phyloP scores from a whole-genome alignment of 1,139 yeast genomes.

The Geotrichum candidum region DNA sequence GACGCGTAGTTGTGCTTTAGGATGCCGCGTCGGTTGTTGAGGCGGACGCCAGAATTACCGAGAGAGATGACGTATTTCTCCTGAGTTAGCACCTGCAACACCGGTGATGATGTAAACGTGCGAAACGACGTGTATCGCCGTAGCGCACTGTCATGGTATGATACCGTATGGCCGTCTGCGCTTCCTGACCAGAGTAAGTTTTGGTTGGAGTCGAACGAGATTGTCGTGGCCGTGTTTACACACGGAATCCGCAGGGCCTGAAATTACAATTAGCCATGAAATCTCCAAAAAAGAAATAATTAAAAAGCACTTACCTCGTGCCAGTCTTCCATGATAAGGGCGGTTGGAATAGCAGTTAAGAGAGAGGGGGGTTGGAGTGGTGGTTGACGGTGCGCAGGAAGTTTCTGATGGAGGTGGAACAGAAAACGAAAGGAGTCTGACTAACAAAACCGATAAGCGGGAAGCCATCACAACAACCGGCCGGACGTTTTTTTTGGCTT shows the following conservation, averaged over 20 bases:
- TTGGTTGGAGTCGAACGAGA: slow-evolving; percentile 60
- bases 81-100: slow-evolving; percentile 32
- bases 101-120: slow-evolving; percentile 29
- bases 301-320: slow-evolving; percentile 37
- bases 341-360: neutral
- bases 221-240: slow-evolving; percentile 28
- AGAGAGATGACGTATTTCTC: slow-evolving; percentile 35
- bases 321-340: slow-evolving; percentile 42
- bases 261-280: slow-evolving; percentile 18
- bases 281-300: neutral
- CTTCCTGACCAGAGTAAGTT: slow-evolving; percentile 90
- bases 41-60: slow-evolving; percentile 30
- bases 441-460: neutral
- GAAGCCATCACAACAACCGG: neutral
- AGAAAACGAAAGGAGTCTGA: neutral
- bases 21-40: slow-evolving; percentile 36
- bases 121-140: slow-evolving; percentile 41
- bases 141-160: slow-evolving; percentile 41
- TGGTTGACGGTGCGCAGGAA: neutral
- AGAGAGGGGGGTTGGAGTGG: neutral
- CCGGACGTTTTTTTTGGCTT: neutral
- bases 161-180: slow-evolving; percentile 44
- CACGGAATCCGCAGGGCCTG: slow-evolving; percentile 1
- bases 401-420: slow-evolving; percentile 1
- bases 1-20: slow-evolving; percentile 27